Evolutionary conservation across 148 eudicot species (phyloP).

Genomic region (Rhododendron vialii): DNA sequence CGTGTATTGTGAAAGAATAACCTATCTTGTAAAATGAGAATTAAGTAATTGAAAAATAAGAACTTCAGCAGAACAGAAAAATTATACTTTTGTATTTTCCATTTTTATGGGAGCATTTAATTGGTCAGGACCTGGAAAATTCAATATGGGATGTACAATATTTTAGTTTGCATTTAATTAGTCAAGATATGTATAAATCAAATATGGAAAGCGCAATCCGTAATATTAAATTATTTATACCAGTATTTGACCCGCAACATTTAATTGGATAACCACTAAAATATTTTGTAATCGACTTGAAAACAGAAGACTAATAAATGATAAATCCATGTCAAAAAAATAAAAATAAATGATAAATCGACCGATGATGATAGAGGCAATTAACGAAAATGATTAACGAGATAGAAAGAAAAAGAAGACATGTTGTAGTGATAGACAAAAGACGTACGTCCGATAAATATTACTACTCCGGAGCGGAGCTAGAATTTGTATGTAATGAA

Average conservation of each 20-base stretch:
- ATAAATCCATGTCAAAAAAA: background rate
- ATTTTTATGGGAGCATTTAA: background rate
- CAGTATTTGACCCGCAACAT: background rate
- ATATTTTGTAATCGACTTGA: background rate
- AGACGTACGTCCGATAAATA: background rate
- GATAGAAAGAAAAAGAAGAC: background rate
- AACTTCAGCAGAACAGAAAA: too few species aligned
- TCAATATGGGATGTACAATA: background rate
- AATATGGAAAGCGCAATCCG: background rate
- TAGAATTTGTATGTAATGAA: too few species aligned
- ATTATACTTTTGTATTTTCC: background rate
- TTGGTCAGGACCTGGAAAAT: background rate
- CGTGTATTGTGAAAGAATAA: too few species aligned
- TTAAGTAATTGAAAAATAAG: too few species aligned
- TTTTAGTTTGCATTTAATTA: background rate
- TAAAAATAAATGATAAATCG: background rate
- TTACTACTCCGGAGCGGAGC: too few species aligned
- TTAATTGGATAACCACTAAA: background rate
- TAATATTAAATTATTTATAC: background rate
- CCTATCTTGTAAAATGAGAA: rapidly evolving
- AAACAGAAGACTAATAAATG: background rate
- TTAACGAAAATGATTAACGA: background rate
- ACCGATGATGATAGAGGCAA: background rate
- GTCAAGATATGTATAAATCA: background rate
- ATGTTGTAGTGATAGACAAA: background rate